Percentiles rank a stretch among this genome's conserved stretches.
phyloP scores from a whole-genome alignment of 2,329 filamentous ascomycete species.

The Hirsutella thompsonii region DNA sequence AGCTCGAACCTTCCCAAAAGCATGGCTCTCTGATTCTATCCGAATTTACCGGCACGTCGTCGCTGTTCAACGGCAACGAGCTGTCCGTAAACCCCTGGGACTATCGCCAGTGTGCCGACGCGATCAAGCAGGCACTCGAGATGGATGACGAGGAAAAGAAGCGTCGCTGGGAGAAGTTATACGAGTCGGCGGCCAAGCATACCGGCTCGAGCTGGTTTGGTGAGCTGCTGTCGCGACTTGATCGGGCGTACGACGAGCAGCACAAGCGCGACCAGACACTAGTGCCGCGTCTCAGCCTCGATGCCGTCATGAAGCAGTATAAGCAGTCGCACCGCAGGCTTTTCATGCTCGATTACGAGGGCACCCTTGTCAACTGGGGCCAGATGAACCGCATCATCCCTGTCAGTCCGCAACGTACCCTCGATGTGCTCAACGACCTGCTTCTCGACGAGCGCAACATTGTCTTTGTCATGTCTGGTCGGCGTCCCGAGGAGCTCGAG shows the following conservation, averaged over 20 bases:
- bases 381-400: conserved; percentile 75
- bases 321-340: conserved; percentile 52
- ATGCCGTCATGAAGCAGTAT: conserved; percentile 53
- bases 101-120: conserved; percentile 75
- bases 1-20: conserved; percentile 55
- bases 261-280: conserved; percentile 73
- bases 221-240: conserved; percentile 58
- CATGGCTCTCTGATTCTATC: conserved; percentile 83
- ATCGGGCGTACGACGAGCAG: conserved; percentile 71
- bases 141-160: conserved; percentile 67
- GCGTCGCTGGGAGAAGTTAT: conserved; percentile 60
- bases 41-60: conserved; percentile 87
- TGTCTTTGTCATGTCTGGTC: conserved; percentile 88
- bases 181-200: conserved; percentile 62
- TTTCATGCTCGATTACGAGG: conserved; percentile 89
- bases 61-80: conserved; percentile 68
- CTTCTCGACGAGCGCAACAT: conserved; percentile 68
- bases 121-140: conserved; percentile 71
- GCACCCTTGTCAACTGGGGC: conserved; percentile 79
- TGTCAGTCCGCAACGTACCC: conserved; percentile 69
- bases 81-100: conserved; percentile 93
- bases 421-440: conserved; percentile 72
- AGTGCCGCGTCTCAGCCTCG: conserved; percentile 70
- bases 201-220: conserved; percentile 80
- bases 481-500: conserved; percentile 78